Conservation (phyloP, 1,139 yeast species). For the Yamadazyma pseudoaaseri region DNA sequence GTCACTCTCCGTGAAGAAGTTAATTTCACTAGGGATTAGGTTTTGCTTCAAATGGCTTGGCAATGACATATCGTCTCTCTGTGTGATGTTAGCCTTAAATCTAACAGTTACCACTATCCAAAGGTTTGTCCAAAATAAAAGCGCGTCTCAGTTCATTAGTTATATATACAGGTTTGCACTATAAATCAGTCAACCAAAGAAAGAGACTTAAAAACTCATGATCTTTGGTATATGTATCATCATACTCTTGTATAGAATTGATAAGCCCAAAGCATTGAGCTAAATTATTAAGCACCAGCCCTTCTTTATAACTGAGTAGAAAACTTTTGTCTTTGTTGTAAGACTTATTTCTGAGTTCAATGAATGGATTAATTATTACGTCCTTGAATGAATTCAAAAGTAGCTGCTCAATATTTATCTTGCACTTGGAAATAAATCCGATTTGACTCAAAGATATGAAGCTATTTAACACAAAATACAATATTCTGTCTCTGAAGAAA, state of each 20-base stretch:
- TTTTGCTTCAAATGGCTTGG: slow-evolving; percentile 57
- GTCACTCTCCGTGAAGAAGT: slow-evolving; percentile 83
- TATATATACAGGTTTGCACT: not conserved
- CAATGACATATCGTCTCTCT: too few relatives aligned
- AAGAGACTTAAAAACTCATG: slow-evolving; percentile 10
- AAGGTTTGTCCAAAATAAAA: too few relatives aligned
- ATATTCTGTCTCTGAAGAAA: slow-evolving; percentile 31
- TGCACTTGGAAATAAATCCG: slow-evolving; percentile 18
- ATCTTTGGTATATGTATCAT: slow-evolving; percentile 3
- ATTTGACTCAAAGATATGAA: slow-evolving; percentile 31
- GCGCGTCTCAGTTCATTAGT: too few relatives aligned
- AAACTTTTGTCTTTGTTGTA: slow-evolving; percentile 8
- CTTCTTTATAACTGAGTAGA: slow-evolving; percentile 12
- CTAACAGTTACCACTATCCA: too few relatives aligned
- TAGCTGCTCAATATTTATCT: slow-evolving; percentile 30
- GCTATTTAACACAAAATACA: slow-evolving; percentile 27
- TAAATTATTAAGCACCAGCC: slow-evolving; percentile 10
- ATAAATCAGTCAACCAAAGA: slow-evolving; percentile 12
- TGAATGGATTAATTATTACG: slow-evolving; percentile 28
- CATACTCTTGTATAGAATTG: slow-evolving; percentile 10
- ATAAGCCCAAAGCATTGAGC: slow-evolving; percentile 17
- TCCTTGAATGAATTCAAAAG: slow-evolving; percentile 33
- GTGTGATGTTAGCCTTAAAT: too few relatives aligned
- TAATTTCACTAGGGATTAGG: slow-evolving; percentile 75
- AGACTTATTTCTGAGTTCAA: slow-evolving; percentile 18